Evolutionary conservation across 306 rosid species (phyloP), one percentile per base, ranked within the genome.

Genomic region (Lathyrus sativus): DNA sequence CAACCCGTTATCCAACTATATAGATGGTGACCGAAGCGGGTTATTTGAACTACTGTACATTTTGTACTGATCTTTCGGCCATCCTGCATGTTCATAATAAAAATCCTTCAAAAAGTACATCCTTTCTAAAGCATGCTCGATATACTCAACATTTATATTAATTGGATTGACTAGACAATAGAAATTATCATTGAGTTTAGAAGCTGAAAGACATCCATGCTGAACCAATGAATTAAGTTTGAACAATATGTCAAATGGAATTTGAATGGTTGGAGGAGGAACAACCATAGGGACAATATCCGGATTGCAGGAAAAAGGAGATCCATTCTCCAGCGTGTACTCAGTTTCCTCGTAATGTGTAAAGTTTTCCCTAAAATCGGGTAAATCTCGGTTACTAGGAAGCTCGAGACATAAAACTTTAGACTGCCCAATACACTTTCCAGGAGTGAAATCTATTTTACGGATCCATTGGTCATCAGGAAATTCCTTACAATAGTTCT

Each of bases 151-250:
- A 0, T 38, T 3, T n/a, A 68, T 2, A 59, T 7, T 81, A 9
- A 0, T 3, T 53, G 96, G 91, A 83, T 85, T 89, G 73, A 92
- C 72, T 86, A 87, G 70, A 69, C 29, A 67, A 63, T 81, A 92
- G 73, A 92, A 92, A 13, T 0, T 39, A 46, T 0, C 5, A 75
- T 84, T 83, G 69, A 92, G 86, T 38, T 76, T 70, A 33, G 88
- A 82, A 79, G 95, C 95, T 2, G 92, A 67, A 78, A 89, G 80
- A 74, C 83, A 91, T 8, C 87, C 92, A 0, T 72, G 58, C 67
- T 89, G 96, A 76, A 92, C 83, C 82, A 92, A 65, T 17, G 62
- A 29, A 29, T 92, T 92, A 49, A 92, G 62, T 81, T 86, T 87
- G 70, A 89, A 92, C 74, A 87, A 38, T 51, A 87, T 86, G 7